Evolutionary conservation across 2,329 filamentous ascomycete genomes (phyloP).

Genomic region (Polytolypa hystricis): DNA sequence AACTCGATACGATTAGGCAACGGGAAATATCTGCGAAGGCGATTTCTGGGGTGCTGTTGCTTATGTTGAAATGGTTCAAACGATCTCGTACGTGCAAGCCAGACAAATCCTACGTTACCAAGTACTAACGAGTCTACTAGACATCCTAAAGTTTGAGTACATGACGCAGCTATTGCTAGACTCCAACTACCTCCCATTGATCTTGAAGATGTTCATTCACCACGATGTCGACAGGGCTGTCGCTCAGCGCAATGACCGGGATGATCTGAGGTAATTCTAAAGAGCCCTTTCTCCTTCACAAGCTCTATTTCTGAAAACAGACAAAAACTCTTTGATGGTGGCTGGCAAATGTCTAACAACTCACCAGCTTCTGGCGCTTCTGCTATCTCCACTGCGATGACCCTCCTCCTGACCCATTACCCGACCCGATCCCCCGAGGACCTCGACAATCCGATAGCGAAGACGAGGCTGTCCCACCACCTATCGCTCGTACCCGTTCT

Average conservation of each 20-base stretch:
- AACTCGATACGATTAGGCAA: slow-evolving; percentile 62
- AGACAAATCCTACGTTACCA: neutral
- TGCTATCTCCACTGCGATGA: slow-evolving; percentile 66
- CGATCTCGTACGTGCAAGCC: slow-evolving; percentile 60
- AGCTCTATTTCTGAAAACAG: slow-evolving; percentile 6
- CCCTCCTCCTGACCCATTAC: slow-evolving; percentile 35
- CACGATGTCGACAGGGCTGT: slow-evolving; percentile 88
- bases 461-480: slow-evolving; percentile 70
- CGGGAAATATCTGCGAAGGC: slow-evolving; percentile 87
- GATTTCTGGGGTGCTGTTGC: slow-evolving; percentile 73
- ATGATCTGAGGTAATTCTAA: slow-evolving; percentile 67
- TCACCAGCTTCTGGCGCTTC: slow-evolving; percentile 72
- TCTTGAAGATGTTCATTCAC: slow-evolving; percentile 85
- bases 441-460: slow-evolving; percentile 35
- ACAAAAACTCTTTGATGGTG: slow-evolving; percentile 5
- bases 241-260: slow-evolving; percentile 70
- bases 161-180: slow-evolving; percentile 86
- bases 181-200: slow-evolving; percentile 85
- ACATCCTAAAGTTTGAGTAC: slow-evolving; percentile 92
- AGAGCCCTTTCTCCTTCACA: too few relatives aligned
- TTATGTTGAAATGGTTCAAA: slow-evolving; percentile 95
- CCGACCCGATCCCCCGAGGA: slow-evolving; percentile 25
- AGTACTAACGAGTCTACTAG: slow-evolving; percentile 33
- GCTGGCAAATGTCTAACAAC: neutral
- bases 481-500: slow-evolving; percentile 53